Evolutionary conservation across 2,329 filamentous ascomycete genomes (phyloP).

Genomic region (Corniculantispora saksenae): DNA sequence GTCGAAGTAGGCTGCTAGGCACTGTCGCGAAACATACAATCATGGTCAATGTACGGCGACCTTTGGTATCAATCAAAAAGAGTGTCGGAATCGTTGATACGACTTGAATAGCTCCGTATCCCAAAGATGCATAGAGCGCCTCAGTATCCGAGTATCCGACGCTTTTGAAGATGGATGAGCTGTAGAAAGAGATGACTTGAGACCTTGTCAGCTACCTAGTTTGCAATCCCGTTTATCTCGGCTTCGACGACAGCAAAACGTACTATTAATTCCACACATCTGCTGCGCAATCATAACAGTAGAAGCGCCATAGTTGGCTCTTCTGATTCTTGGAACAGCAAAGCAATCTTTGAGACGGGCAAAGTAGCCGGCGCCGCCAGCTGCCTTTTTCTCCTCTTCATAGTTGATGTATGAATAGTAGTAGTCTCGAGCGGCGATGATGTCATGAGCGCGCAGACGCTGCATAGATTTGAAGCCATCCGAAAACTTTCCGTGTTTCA

Average conservation of each 20-base stretch:
- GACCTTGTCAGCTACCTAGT: not conserved
- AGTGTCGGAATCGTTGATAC: constrained; percentile 32
- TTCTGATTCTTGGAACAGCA: constrained; percentile 65
- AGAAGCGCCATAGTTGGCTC: constrained; percentile 73
- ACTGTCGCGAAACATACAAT: constrained; percentile 22
- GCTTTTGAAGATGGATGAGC: constrained; percentile 57
- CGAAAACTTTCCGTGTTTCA: constrained; percentile 61
- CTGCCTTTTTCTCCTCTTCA: constrained; percentile 33
- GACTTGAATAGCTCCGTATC: constrained; percentile 51
- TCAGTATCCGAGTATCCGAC: constrained; percentile 54
- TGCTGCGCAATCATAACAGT: constrained; percentile 78
- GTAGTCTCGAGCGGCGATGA: constrained; percentile 59
- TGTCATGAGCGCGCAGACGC: constrained; percentile 49
- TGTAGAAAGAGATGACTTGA: constrained; percentile 67
- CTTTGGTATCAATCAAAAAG: constrained; percentile 33
- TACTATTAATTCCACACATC: constrained; percentile 49
- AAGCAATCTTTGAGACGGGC: constrained; percentile 55
- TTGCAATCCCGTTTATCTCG: constrained; percentile 27
- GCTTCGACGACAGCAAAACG: constrained; percentile 38
- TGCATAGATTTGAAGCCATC: constrained; percentile 58
- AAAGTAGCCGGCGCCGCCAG: constrained; percentile 32
- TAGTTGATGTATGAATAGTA: constrained; percentile 48
- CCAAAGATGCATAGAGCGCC: constrained; percentile 47
- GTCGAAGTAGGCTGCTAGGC: not conserved
- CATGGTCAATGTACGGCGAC: constrained; percentile 29